These are phyloP conservation scores for Coprinopsis strossmayeri DNA, from an alignment of 768 basidiomycete species.

Conservation along the genomic window DNA sequence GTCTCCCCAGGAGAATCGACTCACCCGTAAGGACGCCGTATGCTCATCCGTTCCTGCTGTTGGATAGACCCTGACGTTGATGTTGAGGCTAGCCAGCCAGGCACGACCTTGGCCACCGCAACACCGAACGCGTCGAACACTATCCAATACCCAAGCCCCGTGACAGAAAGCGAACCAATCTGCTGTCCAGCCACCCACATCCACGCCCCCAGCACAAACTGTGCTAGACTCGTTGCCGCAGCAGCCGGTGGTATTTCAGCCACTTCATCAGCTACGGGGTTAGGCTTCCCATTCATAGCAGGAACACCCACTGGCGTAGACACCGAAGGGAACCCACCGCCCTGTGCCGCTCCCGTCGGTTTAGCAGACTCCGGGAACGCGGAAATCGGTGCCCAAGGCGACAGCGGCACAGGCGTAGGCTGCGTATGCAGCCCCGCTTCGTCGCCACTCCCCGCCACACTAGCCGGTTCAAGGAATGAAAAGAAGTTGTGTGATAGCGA, in stretches of 20 bases:
- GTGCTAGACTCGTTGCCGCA: too few species aligned
- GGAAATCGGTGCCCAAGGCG: constrained; percentile 63
- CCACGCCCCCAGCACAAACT: constrained; percentile 63
- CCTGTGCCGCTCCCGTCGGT: constrained; percentile 12
- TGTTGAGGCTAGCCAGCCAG: constrained; percentile 41
- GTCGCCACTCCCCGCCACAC: constrained; percentile 19
- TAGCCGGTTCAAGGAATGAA: constrained; percentile 84
- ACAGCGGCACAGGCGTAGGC: constrained; percentile 55
- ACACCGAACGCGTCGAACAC: constrained; percentile 93
- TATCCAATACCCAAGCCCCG: constrained; percentile 93
- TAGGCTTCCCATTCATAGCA: too few species aligned
- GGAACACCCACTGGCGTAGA: background rate
- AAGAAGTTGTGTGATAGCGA: constrained; percentile 94
- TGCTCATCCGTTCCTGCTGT: constrained; percentile 26
- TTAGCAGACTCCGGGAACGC: constrained; percentile 30
- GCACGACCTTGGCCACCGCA: constrained; percentile 39
- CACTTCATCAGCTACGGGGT: too few species aligned
- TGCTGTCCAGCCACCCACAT: constrained; percentile 91
- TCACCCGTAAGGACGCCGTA: constrained; percentile 56
- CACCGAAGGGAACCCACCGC: too few species aligned
- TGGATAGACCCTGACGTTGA: too few species aligned
- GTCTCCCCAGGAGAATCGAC: constrained; percentile 4
- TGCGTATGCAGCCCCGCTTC: constrained; percentile 35
- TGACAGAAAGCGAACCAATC: constrained; percentile 78
- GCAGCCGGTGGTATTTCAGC: too few species aligned